phyloP scores from a whole-genome alignment of 2,329 filamentous ascomycete genomes.

The Sporothrix sp. region DNA sequence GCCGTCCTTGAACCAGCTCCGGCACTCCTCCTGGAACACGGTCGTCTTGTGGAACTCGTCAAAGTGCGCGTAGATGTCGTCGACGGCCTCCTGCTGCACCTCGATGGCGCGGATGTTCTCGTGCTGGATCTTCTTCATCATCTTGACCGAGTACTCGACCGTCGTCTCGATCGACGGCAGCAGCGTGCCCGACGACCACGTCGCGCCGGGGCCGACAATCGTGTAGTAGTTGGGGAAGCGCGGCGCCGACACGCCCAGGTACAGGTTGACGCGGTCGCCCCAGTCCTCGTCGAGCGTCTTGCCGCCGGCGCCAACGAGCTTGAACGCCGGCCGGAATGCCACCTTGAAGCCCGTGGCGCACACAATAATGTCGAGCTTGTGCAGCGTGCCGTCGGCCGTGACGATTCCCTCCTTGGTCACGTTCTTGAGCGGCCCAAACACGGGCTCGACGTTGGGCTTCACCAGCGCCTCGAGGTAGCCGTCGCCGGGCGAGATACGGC shows the following conservation, averaged over 20 bases:
- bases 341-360: slow-evolving; percentile 32
- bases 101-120: slow-evolving; percentile 36
- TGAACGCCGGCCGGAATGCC: slow-evolving; percentile 26
- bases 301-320: slow-evolving; percentile 12
- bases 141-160: slow-evolving; percentile 26
- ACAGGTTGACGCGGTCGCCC: slow-evolving; percentile 19
- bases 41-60: slow-evolving; percentile 35
- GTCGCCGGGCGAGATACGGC: slow-evolving; percentile 33
- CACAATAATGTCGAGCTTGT: slow-evolving; percentile 22
- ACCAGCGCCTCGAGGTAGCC: slow-evolving; percentile 35
- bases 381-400: slow-evolving; percentile 21
- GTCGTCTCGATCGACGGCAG: slow-evolving; percentile 16
- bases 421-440: slow-evolving; percentile 30
- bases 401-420: slow-evolving; percentile 28
- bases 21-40: slow-evolving; percentile 29
- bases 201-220: slow-evolving; percentile 14
- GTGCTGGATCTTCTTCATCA: slow-evolving; percentile 36
- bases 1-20: slow-evolving; percentile 17
- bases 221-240: slow-evolving; percentile 19
- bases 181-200: slow-evolving; percentile 14
- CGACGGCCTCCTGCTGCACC: slow-evolving; percentile 36
- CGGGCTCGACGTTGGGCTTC: slow-evolving; percentile 34
- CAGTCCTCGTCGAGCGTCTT: slow-evolving; percentile 19
- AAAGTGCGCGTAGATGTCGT: slow-evolving; percentile 40
- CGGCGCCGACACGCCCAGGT: slow-evolving; percentile 15